Evolutionary conservation across 768 basidiomycete species (phyloP).

Genomic region (Trametes cinnabarina): DNA sequence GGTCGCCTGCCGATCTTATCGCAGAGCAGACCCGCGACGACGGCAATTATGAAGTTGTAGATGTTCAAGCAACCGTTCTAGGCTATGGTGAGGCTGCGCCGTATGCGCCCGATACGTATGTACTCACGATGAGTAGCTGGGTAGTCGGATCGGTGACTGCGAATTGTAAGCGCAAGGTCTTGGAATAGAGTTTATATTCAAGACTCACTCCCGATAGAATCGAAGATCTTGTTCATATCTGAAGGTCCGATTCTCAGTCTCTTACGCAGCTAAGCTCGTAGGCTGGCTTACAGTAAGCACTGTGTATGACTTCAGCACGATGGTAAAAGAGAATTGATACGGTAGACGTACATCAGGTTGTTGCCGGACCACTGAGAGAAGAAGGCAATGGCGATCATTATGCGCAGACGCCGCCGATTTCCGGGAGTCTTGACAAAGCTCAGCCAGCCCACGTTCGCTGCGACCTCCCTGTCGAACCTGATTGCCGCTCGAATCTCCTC

Average conservation of each 20-base stretch:
- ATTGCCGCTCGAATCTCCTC: conserved; percentile 63
- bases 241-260: neutral
- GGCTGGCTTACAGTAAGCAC: conserved; percentile 29
- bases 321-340: neutral
- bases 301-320: conserved; percentile 14
- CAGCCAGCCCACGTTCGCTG: conserved; percentile 42
- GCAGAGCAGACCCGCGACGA: conserved; percentile 46
- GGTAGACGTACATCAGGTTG: conserved; percentile 16
- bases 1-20: conserved; percentile 50
- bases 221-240: conserved; percentile 54
- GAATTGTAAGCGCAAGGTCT: too few relatives aligned
- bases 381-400: conserved; percentile 57
- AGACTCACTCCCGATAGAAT: conserved; percentile 45
- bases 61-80: conserved; percentile 56
- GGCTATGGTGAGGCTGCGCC: neutral
- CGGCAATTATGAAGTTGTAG: conserved; percentile 55
- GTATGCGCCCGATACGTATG: neutral
- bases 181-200: neutral
- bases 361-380: conserved; percentile 48
- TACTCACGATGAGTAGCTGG: conserved; percentile 41
- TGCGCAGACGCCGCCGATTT: conserved; percentile 52
- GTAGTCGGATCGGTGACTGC: conserved; percentile 45
- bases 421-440: conserved; percentile 51
- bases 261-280: neutral
- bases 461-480: conserved; percentile 26